Evolutionary conservation across 2,329 filamentous ascomycete species (phyloP).

Genomic region (Penicillium sp.): DNA sequence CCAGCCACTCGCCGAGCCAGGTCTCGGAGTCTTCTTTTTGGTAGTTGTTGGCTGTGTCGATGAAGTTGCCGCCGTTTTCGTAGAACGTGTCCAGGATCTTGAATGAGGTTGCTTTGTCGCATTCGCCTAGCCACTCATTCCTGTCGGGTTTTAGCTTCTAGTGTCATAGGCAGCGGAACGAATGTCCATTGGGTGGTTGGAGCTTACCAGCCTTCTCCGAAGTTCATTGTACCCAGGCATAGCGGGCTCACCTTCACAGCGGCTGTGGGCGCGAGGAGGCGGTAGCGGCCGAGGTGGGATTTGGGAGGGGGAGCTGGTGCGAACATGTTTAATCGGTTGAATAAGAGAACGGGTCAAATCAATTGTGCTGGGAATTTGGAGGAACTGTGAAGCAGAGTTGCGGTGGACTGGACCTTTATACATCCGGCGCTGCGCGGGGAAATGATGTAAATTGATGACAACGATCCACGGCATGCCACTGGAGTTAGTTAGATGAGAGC

Average conservation of each 20-base stretch:
- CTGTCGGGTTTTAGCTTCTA: constrained; percentile 3
- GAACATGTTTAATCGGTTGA: constrained; percentile 2
- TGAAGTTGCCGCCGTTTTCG: constrained; percentile 51
- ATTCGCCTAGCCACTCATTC: constrained; percentile 37
- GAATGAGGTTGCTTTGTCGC: constrained; percentile 47
- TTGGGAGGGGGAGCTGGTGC: constrained; percentile 10
- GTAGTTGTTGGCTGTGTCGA: constrained; percentile 53
- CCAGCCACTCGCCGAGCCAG: constrained; percentile 54
- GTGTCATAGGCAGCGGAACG: background rate
- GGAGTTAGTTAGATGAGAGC: background rate
- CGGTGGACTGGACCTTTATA: constrained; percentile 1
- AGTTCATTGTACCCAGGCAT: constrained; percentile 54
- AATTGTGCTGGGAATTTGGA: background rate
- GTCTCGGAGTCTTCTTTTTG: constrained; percentile 47
- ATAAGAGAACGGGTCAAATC: background rate
- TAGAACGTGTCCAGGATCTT: constrained; percentile 51
- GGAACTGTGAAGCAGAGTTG: background rate
- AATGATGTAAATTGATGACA: constrained; percentile 6
- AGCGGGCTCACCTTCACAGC: constrained; percentile 52
- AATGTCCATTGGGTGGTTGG: background rate
- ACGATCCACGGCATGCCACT: background rate
- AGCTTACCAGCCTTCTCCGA: constrained; percentile 47
- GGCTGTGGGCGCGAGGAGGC: constrained; percentile 50
- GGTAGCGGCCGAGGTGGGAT: constrained; percentile 48
- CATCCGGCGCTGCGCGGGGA: constrained; percentile 1